Conservation (phyloP, 1,284 basidiomycete genomes). For the Apiotrichum brassicae region DNA sequence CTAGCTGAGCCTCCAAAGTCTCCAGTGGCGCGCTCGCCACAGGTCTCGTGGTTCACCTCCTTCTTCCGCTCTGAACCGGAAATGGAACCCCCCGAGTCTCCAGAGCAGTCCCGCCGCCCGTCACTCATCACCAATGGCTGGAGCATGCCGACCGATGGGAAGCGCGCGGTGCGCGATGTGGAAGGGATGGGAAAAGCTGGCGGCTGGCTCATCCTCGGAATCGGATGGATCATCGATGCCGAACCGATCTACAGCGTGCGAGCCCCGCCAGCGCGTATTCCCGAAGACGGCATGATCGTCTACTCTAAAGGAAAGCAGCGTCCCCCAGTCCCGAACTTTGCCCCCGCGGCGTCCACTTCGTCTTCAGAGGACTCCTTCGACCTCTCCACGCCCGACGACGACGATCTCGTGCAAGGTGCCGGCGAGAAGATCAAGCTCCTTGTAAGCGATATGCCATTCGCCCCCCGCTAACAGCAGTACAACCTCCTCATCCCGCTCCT, state of each 20-base stretch:
- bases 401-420: neutral
- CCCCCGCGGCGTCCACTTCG: neutral
- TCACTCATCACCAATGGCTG: slow-evolving; percentile 22
- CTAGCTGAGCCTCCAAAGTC: neutral
- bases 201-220: slow-evolving; percentile 39
- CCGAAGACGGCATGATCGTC: slow-evolving; percentile 15
- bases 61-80: slow-evolving; percentile 19
- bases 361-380: slow-evolving; percentile 12
- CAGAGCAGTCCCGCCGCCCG: too few species aligned
- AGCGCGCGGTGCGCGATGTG: slow-evolving; percentile 35
- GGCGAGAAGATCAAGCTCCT: slow-evolving; percentile 23
- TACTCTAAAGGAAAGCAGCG: slow-evolving; percentile 11
- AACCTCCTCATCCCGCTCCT: slow-evolving; percentile 36
- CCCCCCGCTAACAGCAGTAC: slow-evolving; percentile 20
- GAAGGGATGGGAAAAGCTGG: slow-evolving; percentile 40
- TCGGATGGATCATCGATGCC: slow-evolving; percentile 34
- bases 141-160: slow-evolving; percentile 38
- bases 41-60: slow-evolving; percentile 15
- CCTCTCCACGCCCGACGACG: slow-evolving; percentile 12
- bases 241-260: slow-evolving; percentile 8
- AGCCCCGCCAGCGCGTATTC: too few species aligned
- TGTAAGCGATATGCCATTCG: slow-evolving; percentile 17
- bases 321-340: neutral
- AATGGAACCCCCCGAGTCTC: too few species aligned
- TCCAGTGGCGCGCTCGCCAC: slow-evolving; percentile 1